A percentile compares a stretch with the other conserved stretches of the same genome.
Conservation (phyloP, 495 filamentous ascomycete genomes). For the Xylaria telfairii region DNA sequence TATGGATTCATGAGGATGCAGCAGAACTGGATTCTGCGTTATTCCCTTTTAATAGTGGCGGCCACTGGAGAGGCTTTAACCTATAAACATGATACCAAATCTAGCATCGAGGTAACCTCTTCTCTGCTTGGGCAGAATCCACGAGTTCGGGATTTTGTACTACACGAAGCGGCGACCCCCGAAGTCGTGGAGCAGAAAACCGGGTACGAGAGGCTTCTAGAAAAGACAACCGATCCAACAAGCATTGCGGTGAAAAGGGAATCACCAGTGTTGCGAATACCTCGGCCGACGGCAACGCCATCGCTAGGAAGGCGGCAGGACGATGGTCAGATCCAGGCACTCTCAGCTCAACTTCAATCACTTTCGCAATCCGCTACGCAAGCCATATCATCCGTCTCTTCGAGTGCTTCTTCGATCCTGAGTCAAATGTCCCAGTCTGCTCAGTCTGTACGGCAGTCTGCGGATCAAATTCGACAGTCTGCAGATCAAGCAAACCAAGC, state of each 20-base stretch:
- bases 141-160: not conserved
- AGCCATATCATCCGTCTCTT: constrained; percentile 42
- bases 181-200: constrained; percentile 20
- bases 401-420: constrained; percentile 39
- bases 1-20: constrained; percentile 40
- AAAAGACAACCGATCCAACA: constrained; percentile 28
- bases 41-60: constrained; percentile 35
- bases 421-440: constrained; percentile 38
- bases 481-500: constrained; percentile 44
- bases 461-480: constrained; percentile 38
- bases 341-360: constrained; percentile 43
- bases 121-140: not conserved
- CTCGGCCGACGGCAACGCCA: constrained; percentile 30
- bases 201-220: constrained; percentile 14
- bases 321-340: constrained; percentile 47
- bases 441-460: constrained; percentile 38
- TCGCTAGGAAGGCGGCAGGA: constrained; percentile 43
- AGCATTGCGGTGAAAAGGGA: constrained; percentile 29
- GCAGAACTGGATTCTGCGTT: constrained; percentile 39
- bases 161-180: not conserved
- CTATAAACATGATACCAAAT: constrained; percentile 28
- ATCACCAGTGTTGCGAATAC: constrained; percentile 27
- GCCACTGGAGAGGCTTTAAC: constrained; percentile 37
- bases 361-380: constrained; percentile 45
- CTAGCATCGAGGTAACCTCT: not conserved